Evolutionary conservation across 2,329 filamentous ascomycete species (phyloP), one percentile per base, ranked within the genome.

Genomic region (Didymellaceae sp.): DNA sequence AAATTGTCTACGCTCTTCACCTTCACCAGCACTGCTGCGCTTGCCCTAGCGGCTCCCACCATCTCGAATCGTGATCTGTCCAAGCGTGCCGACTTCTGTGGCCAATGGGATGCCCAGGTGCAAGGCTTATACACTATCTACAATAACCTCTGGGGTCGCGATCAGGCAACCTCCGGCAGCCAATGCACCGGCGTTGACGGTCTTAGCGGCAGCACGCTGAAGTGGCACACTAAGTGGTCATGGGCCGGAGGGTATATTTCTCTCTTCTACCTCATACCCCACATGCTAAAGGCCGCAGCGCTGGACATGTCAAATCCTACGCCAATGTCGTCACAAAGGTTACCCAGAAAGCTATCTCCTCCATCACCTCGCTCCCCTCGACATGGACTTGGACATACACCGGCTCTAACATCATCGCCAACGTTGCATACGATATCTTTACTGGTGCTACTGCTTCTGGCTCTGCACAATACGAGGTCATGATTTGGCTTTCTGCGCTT

Each of bases 351-450:
- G 58, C 67, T 10, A 54, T 77, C 21, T 68, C 65, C 11, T 52
- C 58, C 22, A 67, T 81, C 59, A 68, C 55, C 16, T 77, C 74
- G 26, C 72, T 82, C 30, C 63, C 73, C 17, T 74, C 78, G 5
- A 72, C 66, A 17, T 81, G 76, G 75, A 62, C 71, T n/a, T 82
- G 77, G 77, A 66, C 52, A 24, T 84, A 85, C 71, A 75, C 74
- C 24, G 80, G 77, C 52, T 74, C 68, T 40, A 55, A 53, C 46
- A 66, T 85, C 40, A 73, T 82, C 24, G 82, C 82, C 43, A 78
- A 87, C 61, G 84, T 87, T 13, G 76, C 83, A 11, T 87, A 85
- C 61, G 83, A 86, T 64, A 69, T 86, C 41, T 87, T 87, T 72
- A 83, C 83, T 13, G 74, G 75, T 6, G 75, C 79, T 33, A 74